Conservation (phyloP, 257 asterid species). For the Pogostemon cablin region DNA sequence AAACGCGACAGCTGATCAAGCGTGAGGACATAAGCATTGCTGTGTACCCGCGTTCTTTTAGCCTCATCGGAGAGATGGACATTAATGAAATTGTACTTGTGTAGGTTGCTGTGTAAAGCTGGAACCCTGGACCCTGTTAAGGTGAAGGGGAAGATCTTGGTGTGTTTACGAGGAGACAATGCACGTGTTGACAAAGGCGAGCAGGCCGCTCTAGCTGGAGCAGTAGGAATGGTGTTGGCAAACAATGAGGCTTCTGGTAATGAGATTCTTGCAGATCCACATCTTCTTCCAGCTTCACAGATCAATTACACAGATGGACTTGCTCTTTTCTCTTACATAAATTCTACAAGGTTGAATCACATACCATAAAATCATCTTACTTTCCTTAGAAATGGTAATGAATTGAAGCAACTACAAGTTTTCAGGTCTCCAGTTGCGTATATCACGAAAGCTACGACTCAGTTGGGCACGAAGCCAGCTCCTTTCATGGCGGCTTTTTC, state of each 20-base stretch:
- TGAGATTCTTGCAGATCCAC: conserved; percentile 87
- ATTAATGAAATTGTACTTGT: background rate
- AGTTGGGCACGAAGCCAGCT: conserved; percentile 70
- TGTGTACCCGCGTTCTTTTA: background rate
- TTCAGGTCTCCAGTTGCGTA: conserved; percentile 63
- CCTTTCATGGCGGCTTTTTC: conserved; percentile 93
- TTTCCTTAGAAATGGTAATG: background rate
- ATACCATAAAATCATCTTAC: background rate
- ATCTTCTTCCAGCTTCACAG: conserved; percentile 79
- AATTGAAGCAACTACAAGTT: background rate
- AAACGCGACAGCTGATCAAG: conserved; percentile 50
- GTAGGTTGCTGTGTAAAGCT: conserved; percentile 64
- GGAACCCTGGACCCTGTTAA: conserved; percentile 75
- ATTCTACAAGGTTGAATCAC: conserved; percentile 52
- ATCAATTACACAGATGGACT: conserved; percentile 76
- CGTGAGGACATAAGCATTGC: conserved; percentile 52
- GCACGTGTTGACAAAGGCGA: conserved; percentile 74
- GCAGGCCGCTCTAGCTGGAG: conserved; percentile 79
- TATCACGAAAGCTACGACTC: conserved; percentile 58
- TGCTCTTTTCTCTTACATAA: conserved; percentile 55
- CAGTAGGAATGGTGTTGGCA: conserved; percentile 83
- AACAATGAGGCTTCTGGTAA: conserved; percentile 67
- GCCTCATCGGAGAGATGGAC: background rate
- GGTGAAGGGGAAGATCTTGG: conserved; percentile 82
- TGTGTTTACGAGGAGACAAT: conserved; percentile 76